Evolutionary conservation across 2,329 filamentous ascomycete genomes (phyloP), one percentile per base, ranked within the genome.

Genomic region (Aspergillaceae sp.): DNA sequence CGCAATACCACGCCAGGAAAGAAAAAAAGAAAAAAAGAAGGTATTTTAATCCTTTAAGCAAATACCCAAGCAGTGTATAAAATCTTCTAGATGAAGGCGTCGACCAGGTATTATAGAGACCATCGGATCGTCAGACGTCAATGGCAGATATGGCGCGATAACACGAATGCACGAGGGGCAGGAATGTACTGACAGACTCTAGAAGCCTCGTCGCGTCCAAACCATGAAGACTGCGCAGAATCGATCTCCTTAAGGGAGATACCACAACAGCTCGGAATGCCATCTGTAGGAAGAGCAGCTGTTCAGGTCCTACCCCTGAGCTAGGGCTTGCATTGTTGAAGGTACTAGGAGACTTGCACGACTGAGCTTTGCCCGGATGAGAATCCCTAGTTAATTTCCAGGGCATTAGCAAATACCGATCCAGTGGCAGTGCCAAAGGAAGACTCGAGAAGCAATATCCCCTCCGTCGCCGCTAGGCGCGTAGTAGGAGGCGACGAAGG

Each of bases 161-260:
- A 47, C 45, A 27, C 45, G 42, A 41, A 33, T 29, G 42, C 45
- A 28, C 35, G 42, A 51, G 52, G 51, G 49, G 41, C 42, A 45
- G 45, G 51, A 55, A 51, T 55, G 51, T 48, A 5, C 4, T 9
- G 29, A 34, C 10, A 43, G 33, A 37, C 6, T 9, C n/a, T 6
- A 29, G 36, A 8, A 26, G 5, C 19, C 36, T 38, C 7, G 26
- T 38, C 36, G 19, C 26, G 36, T 38, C 8, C 27, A 8, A 28
- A 26, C 7, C 36, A 38, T 38, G 36, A 38, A 38, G 36, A 9
- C 36, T 27, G 19, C 19, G 27, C 8, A 37, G 42, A 19, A 37
- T 19, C 33, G 33, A 37, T 26, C 30, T 28, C 30, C 27, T 43
- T 7, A 26, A 30, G 33, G 33, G 34, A 35, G 42, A 43, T 43